Conservation (phyloP, 305 asterid species). For the Stenogyne calaminthoides region DNA sequence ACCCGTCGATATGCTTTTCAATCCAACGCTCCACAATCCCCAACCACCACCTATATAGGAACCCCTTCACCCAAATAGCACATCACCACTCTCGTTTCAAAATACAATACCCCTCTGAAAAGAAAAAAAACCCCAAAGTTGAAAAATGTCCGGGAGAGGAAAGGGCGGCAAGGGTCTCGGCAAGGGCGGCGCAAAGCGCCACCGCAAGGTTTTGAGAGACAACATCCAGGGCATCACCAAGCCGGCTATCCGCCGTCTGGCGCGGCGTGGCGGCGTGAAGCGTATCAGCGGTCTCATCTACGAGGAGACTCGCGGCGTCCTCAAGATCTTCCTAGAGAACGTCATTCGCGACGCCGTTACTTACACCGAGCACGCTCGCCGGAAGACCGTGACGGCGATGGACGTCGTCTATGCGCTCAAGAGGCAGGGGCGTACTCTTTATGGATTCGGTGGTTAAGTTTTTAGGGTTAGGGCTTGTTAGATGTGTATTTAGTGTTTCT, state of each 20-base stretch:
- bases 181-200: slow-evolving; percentile 50
- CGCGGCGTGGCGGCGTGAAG: slow-evolving; percentile 48
- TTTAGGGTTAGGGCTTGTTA: neutral
- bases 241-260: slow-evolving; percentile 45
- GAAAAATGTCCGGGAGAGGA: slow-evolving; percentile 45
- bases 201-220: slow-evolving; percentile 44
- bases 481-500: slow-evolving; percentile 5
- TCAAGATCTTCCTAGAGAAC: slow-evolving; percentile 38
- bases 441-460: slow-evolving; percentile 43
- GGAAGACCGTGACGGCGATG: slow-evolving; percentile 45
- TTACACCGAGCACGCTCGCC: slow-evolving; percentile 38
- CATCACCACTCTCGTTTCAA: neutral
- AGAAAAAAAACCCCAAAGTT: neutral
- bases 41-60: slow-evolving; percentile 12
- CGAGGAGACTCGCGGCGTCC: slow-evolving; percentile 35
- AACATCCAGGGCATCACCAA: slow-evolving; percentile 47
- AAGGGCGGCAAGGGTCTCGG: slow-evolving; percentile 48
- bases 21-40: slow-evolving; percentile 20
- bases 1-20: slow-evolving; percentile 24
- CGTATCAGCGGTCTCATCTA: slow-evolving; percentile 43
- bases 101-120: neutral
- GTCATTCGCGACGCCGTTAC: slow-evolving; percentile 40
- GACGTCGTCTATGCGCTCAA: slow-evolving; percentile 46
- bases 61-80: neutral
- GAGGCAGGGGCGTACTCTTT: slow-evolving; percentile 48